Conservation (phyloP, 129 eudicot genomes). For the Arctium lappa region DNA sequence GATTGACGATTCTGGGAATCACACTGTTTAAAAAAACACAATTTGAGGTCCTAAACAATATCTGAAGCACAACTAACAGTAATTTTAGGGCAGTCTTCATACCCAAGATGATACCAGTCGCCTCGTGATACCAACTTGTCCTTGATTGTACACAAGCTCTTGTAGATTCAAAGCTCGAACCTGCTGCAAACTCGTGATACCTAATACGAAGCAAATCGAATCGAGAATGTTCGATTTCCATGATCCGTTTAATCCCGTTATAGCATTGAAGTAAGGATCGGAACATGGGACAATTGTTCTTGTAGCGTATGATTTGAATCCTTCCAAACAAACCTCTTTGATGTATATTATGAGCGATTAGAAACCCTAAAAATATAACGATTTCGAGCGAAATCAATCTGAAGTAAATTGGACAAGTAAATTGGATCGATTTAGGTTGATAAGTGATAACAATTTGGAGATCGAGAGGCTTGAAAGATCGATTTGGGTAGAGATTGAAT, state of each 20-base stretch:
- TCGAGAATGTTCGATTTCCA: constrained; percentile 98
- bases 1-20: too few relatives aligned
- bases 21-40: not conserved
- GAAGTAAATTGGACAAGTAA: not conserved
- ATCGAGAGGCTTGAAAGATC: too few relatives aligned
- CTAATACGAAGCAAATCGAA: constrained; percentile 93
- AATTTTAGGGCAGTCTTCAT: constrained; percentile 84
- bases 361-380: constrained; percentile 7
- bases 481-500: too few relatives aligned
- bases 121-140: constrained; percentile 99
- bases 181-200: constrained; percentile 94
- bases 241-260: constrained; percentile 93
- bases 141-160: constrained; percentile 97
- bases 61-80: constrained; percentile 32
- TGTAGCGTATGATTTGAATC: constrained; percentile 97
- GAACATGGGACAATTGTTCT: constrained; percentile 92
- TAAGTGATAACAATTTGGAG: too few relatives aligned
- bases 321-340: constrained; percentile 86
- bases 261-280: constrained; percentile 93
- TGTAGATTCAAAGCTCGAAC: constrained; percentile 96
- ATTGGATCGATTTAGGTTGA: too few relatives aligned
- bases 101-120: constrained; percentile 87
- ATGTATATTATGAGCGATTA: constrained; percentile 49
- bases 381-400: not conserved
- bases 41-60: not conserved